A percentile compares a stretch with the other conserved stretches of the same genome.
Evolutionary conservation across 2,329 filamentous ascomycete species (phyloP).

Genomic region (Byssoonygena ceratinophila): DNA sequence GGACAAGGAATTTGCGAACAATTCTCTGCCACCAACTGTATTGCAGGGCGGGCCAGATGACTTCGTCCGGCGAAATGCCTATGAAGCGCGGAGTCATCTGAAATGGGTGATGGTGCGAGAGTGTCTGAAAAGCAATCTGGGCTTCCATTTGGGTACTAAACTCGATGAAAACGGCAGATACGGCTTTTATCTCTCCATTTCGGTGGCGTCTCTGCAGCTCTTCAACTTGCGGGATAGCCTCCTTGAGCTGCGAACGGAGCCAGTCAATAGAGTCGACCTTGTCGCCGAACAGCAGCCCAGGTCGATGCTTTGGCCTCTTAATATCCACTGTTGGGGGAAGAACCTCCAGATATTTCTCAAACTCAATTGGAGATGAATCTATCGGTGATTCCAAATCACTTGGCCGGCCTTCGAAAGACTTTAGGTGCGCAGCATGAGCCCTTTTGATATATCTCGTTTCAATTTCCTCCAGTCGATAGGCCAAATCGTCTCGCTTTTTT

Average conservation of each 20-base stretch:
- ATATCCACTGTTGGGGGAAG: constrained; percentile 25
- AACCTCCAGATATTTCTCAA: constrained; percentile 22
- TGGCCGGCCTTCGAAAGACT: constrained; percentile 40
- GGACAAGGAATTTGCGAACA: constrained; percentile 56
- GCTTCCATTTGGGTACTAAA: constrained; percentile 73
- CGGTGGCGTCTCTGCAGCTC: constrained; percentile 55
- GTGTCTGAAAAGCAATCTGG: constrained; percentile 71
- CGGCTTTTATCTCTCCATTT: constrained; percentile 51
- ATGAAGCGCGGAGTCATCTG: constrained; percentile 83
- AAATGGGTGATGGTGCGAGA: constrained; percentile 74
- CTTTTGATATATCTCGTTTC: constrained; percentile 74
- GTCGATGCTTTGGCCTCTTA: constrained; percentile 62
- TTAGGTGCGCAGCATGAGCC: constrained; percentile 59
- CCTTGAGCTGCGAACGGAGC: constrained; percentile 63
- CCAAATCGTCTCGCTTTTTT: constrained; percentile 64
- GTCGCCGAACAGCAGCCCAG: constrained; percentile 58
- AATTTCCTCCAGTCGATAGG: constrained; percentile 70
- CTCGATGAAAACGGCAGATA: constrained; percentile 79
- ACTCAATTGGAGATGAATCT: constrained; percentile 21
- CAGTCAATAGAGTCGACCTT: constrained; percentile 88
- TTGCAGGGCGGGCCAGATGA: constrained; percentile 78
- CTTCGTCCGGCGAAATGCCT: constrained; percentile 67
- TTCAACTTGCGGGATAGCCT: constrained; percentile 59
- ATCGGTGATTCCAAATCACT: constrained; percentile 18
- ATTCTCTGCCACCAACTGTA: constrained; percentile 78